phyloP scores from a whole-genome alignment of 2,329 filamentous ascomycete genomes.

The Lojkania enalia region DNA sequence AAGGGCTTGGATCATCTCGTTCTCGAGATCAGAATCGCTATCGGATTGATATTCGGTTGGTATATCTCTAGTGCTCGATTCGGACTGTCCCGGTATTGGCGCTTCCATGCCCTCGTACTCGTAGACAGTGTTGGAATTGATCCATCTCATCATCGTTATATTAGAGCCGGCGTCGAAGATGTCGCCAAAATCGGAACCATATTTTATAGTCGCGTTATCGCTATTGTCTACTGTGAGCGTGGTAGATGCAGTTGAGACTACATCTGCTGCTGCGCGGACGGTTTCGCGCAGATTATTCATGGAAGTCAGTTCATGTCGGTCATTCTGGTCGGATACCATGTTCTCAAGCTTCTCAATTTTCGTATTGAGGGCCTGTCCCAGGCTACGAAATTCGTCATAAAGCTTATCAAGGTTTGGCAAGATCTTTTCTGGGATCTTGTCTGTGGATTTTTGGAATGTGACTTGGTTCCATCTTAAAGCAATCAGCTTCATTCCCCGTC shows the following conservation, averaged over 20 bases:
- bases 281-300: conserved; percentile 28
- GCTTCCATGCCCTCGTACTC: conserved; percentile 21
- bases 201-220: conserved; percentile 16
- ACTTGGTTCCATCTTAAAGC: conserved; percentile 26
- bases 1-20: conserved; percentile 21
- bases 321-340: conserved; percentile 12
- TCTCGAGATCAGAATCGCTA: conserved; percentile 24
- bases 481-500: neutral
- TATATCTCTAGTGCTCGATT: conserved; percentile 14
- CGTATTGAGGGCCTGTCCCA: conserved; percentile 20
- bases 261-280: conserved; percentile 26
- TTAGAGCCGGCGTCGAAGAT: conserved; percentile 19
- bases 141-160: conserved; percentile 25
- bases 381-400: conserved; percentile 24
- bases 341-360: conserved; percentile 24
- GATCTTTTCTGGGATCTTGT: conserved; percentile 23
- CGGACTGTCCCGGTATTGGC: conserved; percentile 12
- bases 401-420: conserved; percentile 27
- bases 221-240: conserved; percentile 19
- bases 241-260: conserved; percentile 27
- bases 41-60: conserved; percentile 19
- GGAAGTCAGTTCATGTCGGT: conserved; percentile 15
- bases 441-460: conserved; percentile 24
- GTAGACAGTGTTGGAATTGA: conserved; percentile 25
- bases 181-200: conserved; percentile 29